Conservation (phyloP, 805 yeast genomes). For the Yarrowia yakushimensis region DNA sequence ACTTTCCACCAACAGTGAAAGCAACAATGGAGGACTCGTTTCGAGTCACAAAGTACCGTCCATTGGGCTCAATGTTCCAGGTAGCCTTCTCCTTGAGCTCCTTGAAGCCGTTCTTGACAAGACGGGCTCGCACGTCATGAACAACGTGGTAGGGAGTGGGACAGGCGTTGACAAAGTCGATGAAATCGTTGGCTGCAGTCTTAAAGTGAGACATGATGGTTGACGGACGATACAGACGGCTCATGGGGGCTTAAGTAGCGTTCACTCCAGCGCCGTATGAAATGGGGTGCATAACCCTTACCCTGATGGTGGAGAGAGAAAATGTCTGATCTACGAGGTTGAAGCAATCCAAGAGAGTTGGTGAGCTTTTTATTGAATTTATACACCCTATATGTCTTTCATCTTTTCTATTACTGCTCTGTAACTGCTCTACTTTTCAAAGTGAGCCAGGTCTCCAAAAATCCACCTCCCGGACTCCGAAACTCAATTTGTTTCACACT, state of each 20-base stretch:
- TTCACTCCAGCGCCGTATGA: slow-evolving; percentile 9
- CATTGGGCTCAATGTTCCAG: slow-evolving; percentile 62
- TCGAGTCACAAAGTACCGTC: slow-evolving; percentile 81
- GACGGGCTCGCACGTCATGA: slow-evolving; percentile 52
- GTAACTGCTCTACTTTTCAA: not conserved
- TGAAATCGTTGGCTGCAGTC: slow-evolving; percentile 46
- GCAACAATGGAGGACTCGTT: slow-evolving; percentile 88
- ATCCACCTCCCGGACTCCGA: not conserved
- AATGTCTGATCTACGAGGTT: not conserved
- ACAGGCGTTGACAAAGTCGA: slow-evolving; percentile 73
- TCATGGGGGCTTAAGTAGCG: slow-evolving; percentile 20
- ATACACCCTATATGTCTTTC: no score
- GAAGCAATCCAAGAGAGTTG: not conserved
- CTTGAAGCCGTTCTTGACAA: slow-evolving; percentile 60
- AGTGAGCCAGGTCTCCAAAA: not conserved
- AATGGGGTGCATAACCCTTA: slow-evolving; percentile 23
- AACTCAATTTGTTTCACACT: not conserved
- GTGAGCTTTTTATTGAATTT: no score
- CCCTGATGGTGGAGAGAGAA: not conserved
- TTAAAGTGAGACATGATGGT: slow-evolving; percentile 5
- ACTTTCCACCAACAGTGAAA: slow-evolving; percentile 71
- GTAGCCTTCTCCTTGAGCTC: slow-evolving; percentile 67
- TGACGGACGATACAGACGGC: slow-evolving; percentile 9
- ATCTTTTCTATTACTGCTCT: no score
- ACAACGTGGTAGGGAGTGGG: slow-evolving; percentile 97